Base-by-base conservation (phyloP, 805 yeast genomes). In the Monosporozyma aerobia region DNA sequence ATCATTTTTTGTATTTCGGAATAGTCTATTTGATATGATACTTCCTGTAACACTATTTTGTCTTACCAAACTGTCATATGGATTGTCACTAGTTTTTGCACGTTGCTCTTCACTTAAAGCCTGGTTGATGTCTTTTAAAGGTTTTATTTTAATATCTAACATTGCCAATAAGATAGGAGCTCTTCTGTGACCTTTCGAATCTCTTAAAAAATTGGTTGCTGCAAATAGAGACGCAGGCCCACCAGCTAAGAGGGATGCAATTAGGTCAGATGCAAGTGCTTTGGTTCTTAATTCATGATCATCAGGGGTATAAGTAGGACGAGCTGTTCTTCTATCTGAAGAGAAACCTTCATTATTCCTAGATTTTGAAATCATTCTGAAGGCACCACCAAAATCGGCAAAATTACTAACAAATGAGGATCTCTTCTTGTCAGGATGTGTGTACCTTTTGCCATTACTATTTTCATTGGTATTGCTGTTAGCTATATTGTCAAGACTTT, bases 111-210 rank as follows among this genome's bases (percentile, higher is more conserved):
- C 46, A 47, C 51, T 51, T 32, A 55, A 40, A 14, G 32, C 51
- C 6, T 40, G 29, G 6, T 49, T 41, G 3, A 51, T 47, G 43
- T 53, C 47, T 10, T 48, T 81, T 83, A 44, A 77, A 68, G 65
- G 69, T 46, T 59, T 60, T 4, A 94, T 75, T 44, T 77, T 75
- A 44, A 90, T 73, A 5, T 88, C 85, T 25, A 94, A 63, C 67
- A 90, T 79, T 16, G 87, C 83, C 41, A 90, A 69, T 43, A 94
- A 67, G 35, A 92, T 73, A 1, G 99, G 97, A 0, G 96, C 94
- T 55, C 96, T 78, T 52, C 83, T 78, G 3, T 78, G 76, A 1
- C 87, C 88, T 57, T 77, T 79, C 54, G 88, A 96, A 65, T 90
- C 97, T 51, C 80, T 78, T 47, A 83, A 73, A 55, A 94, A 80